phyloP scores from a whole-genome alignment of 2,329 filamentous ascomycete genomes.

The Fusarium annulatum region DNA sequence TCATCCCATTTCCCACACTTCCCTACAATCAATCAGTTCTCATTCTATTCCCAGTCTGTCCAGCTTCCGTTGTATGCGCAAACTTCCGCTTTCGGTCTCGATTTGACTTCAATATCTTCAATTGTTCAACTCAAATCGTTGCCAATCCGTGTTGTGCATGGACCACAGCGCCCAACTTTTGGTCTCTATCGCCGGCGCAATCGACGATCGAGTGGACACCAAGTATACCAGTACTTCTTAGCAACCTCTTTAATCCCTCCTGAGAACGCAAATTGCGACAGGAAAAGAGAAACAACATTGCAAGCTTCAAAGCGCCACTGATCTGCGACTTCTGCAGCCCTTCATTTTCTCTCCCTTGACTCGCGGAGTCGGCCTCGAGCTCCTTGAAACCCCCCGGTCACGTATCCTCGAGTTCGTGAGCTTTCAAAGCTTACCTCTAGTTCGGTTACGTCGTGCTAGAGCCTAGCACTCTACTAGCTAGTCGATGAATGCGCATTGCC shows the following conservation, averaged over 20 bases:
- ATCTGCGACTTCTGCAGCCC: neutral
- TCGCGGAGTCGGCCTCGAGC: constrained; percentile 20
- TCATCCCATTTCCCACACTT: neutral
- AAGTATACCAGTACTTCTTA: neutral
- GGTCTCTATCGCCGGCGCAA: constrained; percentile 7
- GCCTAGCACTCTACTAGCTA: constrained; percentile 12
- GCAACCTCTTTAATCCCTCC: neutral
- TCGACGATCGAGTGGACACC: constrained; percentile 26
- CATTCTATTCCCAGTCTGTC: neutral
- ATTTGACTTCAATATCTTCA: constrained; percentile 9
- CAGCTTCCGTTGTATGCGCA: neutral
- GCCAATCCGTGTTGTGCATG: constrained; percentile 23
- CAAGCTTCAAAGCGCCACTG: constrained; percentile 11
- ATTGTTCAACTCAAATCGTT: constrained; percentile 9
- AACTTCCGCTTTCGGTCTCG: neutral
- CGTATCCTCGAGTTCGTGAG: constrained; percentile 18
- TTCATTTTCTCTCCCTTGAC: constrained; percentile 2
- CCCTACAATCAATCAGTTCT: neutral
- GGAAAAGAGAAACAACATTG: neutral
- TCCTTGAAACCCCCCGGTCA: constrained; percentile 12
- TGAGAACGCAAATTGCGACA: neutral
- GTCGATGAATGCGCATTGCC: constrained; percentile 2
- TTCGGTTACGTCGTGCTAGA: constrained; percentile 15
- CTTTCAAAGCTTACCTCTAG: constrained; percentile 21
- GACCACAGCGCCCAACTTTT: constrained; percentile 19